Conservation (phyloP, 2,329 filamentous ascomycete species). For the Nannizziopsis arthrosporioides region DNA sequence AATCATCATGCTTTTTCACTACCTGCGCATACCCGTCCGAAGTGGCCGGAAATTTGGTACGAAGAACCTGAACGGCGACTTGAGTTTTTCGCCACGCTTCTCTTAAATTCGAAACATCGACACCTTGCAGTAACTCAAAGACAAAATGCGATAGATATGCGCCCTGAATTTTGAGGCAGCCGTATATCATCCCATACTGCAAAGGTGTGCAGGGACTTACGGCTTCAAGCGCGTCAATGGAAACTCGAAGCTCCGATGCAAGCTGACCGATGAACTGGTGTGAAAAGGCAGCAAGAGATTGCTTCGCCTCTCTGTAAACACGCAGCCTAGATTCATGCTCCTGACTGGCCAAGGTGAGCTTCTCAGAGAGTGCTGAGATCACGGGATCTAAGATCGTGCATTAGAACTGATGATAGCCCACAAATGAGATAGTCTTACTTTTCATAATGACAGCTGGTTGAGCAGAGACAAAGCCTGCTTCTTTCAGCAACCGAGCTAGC, state of each 20-base stretch:
- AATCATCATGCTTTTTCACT: slow-evolving; percentile 38
- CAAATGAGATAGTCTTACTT: slow-evolving; percentile 38
- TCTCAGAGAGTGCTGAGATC: slow-evolving; percentile 30
- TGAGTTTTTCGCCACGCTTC: slow-evolving; percentile 49
- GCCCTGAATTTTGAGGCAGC: slow-evolving; percentile 46
- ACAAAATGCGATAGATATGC: slow-evolving; percentile 70
- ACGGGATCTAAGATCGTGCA: slow-evolving; percentile 22
- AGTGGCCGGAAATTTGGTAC: slow-evolving; percentile 61
- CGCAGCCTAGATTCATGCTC: slow-evolving; percentile 11
- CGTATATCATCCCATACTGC: slow-evolving; percentile 75
- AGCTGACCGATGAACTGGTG: slow-evolving; percentile 48
- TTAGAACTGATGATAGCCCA: slow-evolving; percentile 33
- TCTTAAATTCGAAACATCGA: slow-evolving; percentile 41
- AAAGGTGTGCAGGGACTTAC: slow-evolving; percentile 74
- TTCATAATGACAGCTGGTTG: slow-evolving; percentile 58
- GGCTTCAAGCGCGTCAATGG: slow-evolving; percentile 50
- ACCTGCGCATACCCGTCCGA: slow-evolving; percentile 67
- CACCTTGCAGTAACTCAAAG: slow-evolving; percentile 41
- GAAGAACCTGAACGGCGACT: slow-evolving; percentile 49
- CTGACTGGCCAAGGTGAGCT: slow-evolving; percentile 14
- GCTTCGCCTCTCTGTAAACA: slow-evolving; percentile 41
- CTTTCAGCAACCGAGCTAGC: slow-evolving; percentile 53
- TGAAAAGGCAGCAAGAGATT: slow-evolving; percentile 51
- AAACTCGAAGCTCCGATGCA: slow-evolving; percentile 43
- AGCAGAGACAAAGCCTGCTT: slow-evolving; percentile 48